Percentiles rank a stretch among this genome's conserved stretches.
phyloP scores from a whole-genome alignment of 208 protist genomes.

The Herpetomonas samuelpessoai region DNA sequence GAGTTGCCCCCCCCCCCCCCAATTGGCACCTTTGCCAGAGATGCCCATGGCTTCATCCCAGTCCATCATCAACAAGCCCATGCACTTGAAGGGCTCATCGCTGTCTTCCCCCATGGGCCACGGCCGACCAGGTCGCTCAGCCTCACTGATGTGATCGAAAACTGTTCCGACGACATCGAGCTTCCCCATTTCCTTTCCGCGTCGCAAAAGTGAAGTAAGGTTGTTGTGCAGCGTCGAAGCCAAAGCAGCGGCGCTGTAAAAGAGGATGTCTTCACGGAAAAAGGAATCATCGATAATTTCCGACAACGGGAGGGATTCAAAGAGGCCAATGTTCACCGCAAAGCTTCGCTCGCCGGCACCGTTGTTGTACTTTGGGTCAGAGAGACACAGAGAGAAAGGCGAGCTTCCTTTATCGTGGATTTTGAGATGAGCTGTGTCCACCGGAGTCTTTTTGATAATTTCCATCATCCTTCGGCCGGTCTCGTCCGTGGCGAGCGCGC shows the following conservation, averaged over 20 bases:
- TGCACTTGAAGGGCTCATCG: constrained; percentile 31
- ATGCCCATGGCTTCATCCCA: constrained; percentile 28
- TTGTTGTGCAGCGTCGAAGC: constrained; percentile 21
- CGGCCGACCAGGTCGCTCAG: constrained; percentile 10
- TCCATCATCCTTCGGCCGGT: constrained; percentile 10
- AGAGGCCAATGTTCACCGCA: constrained; percentile 18
- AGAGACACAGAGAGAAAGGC: constrained; percentile 16
- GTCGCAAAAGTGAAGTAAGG: constrained; percentile 16
- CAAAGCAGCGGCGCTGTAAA: constrained; percentile 20
- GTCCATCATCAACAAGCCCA: constrained; percentile 34
- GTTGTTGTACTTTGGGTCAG: constrained; percentile 22
- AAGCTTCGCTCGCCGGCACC: constrained; percentile 26
- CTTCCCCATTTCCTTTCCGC: constrained; percentile 12
- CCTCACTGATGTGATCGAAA: constrained; percentile 24
- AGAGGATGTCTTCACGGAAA: constrained; percentile 24
- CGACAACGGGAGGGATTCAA: constrained; percentile 1
- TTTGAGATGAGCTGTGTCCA: constrained; percentile 16
- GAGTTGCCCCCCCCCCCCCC: too few species aligned
- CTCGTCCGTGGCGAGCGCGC: constrained; percentile 8
- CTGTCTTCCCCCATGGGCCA: constrained; percentile 22
- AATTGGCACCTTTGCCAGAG: constrained; percentile 11
- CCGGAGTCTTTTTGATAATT: constrained; percentile 18
- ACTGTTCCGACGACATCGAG: constrained; percentile 24
- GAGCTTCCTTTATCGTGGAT: constrained; percentile 5
- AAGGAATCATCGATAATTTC: constrained; percentile 16